Evolutionary conservation across 352 stramenopile genomes (phyloP), one percentile per base, ranked within the genome.

Genomic region (Globisporangium takayamanum): DNA sequence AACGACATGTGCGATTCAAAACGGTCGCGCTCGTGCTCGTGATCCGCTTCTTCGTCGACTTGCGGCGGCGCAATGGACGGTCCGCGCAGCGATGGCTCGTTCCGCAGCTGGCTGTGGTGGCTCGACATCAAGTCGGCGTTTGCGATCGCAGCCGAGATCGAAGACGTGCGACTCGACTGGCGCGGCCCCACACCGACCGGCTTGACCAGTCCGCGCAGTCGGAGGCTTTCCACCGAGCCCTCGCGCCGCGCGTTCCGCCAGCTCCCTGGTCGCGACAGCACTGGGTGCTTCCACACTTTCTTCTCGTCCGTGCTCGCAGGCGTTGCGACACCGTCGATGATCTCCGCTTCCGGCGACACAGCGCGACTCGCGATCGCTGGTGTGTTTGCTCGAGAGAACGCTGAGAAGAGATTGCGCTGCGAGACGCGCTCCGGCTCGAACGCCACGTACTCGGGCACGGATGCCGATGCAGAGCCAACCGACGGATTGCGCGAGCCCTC

Each of bases 381-480:
- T 45, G n/a, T 44, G 14, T 42, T 15, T 8, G 37, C 11, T 47
- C 48, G 3, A 62, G 57, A 49, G 47, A 65, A 63, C 12, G 48
- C 68, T 66, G 15, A 58, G 0, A 79, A 50, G 33, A 88, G 49
- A n/a, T 89, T 63, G 3, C 79, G 71, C 55, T 85, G 73, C n/a
- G 79, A 88, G 45, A 87, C 67, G 5, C 79, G 72, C 2, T 89
- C 79, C 2, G 79, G 77, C 50, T 89, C 79, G 47, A 80, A 84
- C 2, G 67, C 65, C 55, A 89, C 57, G 16, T 60, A 72, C 18
- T 70, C 57, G 12, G 59, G 39, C 54, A 15, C 37, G 10, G 10
- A n/a, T 50, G 8, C 26, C 14, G 11, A 53, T 11, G 37, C 41
- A 8, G 50, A 63, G 2, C 36, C 36, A 11, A 53, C n/a, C 28